phyloP scores from a whole-genome alignment of 2,329 filamentous ascomycete species.

The Thielaviopsis musarum region DNA sequence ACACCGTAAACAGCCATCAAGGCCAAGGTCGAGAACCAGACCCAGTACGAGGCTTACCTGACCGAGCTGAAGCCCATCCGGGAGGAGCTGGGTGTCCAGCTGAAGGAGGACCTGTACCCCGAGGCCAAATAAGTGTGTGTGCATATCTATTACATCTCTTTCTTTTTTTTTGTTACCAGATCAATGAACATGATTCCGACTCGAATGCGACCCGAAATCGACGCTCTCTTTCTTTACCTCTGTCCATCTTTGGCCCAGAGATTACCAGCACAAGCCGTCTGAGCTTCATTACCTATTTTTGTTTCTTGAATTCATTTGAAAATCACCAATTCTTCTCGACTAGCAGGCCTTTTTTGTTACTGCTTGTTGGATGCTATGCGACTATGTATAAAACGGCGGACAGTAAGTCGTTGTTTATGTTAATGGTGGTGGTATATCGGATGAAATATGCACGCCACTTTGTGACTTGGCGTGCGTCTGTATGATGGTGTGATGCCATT shows the following conservation, averaged over 20 bases:
- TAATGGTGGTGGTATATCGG: no score
- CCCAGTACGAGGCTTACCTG: constrained; percentile 93
- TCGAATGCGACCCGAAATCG: constrained; percentile 1
- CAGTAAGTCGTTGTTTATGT: no score
- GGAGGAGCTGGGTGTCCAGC: constrained; percentile 78
- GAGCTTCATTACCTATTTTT: no score
- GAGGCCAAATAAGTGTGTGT: constrained; percentile 29
- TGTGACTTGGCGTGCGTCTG: no score
- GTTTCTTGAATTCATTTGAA: no score
- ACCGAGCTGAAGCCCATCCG: constrained; percentile 81
- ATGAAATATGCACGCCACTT: no score
- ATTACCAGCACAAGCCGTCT: background rate
- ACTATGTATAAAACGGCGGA: no score
- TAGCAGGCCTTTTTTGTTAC: no score
- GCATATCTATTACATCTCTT: background rate
- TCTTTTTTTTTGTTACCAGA: background rate
- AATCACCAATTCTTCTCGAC: no score
- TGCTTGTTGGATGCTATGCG: no score
- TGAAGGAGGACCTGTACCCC: constrained; percentile 90
- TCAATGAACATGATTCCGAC: constrained; percentile 1
- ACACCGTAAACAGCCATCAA: constrained; percentile 58
- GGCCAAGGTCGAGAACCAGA: constrained; percentile 97
- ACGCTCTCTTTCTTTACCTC: background rate
- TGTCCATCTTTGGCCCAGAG: background rate
- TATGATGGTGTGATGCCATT: no score